Evolutionary conservation across 345 rosid genomes (phyloP).

Genomic region (Lumnitzera racemosa): DNA sequence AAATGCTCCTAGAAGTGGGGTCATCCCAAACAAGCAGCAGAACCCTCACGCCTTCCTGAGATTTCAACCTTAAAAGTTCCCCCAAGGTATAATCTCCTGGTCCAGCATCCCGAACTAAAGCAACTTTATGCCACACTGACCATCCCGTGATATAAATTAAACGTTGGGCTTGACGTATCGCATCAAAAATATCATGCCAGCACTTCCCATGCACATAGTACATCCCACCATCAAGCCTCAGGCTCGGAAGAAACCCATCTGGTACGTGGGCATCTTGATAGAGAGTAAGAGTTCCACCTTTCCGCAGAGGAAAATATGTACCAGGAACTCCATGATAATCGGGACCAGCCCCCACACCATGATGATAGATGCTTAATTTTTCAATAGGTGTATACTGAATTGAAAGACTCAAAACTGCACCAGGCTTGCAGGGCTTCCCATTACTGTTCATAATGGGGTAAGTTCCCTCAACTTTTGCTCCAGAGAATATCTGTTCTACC

Average conservation of each 20-base stretch:
- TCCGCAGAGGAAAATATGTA: constrained; percentile 88
- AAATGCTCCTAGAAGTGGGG: constrained; percentile 84
- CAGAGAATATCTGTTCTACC: constrained; percentile 55
- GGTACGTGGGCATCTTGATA: constrained; percentile 98
- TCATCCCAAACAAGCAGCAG: constrained; percentile 97
- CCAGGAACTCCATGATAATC: constrained; percentile 78
- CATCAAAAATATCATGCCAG: constrained; percentile 82
- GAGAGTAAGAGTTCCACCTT: constrained; percentile 73
- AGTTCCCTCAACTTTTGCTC: constrained; percentile 56
- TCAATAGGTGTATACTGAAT: constrained; percentile 75
- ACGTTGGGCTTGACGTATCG: constrained; percentile 70
- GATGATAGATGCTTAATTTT: constrained; percentile 51
- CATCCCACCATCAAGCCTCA: constrained; percentile 55
- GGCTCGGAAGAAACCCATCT: constrained; percentile 61
- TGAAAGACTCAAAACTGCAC: constrained; percentile 57
- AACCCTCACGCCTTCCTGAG: constrained; percentile 94
- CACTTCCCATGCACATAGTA: constrained; percentile 77
- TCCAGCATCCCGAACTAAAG: constrained; percentile 51
- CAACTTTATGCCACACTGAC: constrained; percentile 94
- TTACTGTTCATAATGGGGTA: constrained; percentile 47
- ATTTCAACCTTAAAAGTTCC: constrained; percentile 74
- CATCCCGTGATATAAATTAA: constrained; percentile 90
- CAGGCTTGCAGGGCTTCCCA: constrained; percentile 80
- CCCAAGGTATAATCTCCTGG: constrained; percentile 51
- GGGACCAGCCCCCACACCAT: constrained; percentile 88